Percentiles rank a stretch among this genome's conserved stretches.
phyloP scores from a whole-genome alignment of 371 early-diverging fungal species.

The Phascolomyces articulosus region DNA sequence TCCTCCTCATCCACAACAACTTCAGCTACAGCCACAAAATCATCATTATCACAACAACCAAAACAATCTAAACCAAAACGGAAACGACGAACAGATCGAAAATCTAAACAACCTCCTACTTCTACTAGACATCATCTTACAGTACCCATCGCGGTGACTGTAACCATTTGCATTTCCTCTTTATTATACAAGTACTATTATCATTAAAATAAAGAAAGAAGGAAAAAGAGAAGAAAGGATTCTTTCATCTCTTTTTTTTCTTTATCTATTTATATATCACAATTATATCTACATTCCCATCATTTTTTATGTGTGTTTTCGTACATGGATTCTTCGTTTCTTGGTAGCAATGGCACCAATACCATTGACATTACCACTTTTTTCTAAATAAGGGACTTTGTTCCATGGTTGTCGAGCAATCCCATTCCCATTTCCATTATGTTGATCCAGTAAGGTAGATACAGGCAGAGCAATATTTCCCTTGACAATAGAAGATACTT shows the following conservation, averaged over 20 bases:
- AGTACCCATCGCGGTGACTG: no score
- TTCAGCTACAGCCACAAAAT: not conserved
- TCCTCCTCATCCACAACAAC: not conserved
- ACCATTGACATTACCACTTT: slow-evolving; percentile 30
- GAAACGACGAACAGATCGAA: no score
- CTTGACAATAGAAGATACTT: slow-evolving; percentile 66
- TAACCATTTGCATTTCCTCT: not conserved
- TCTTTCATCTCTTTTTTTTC: not conserved
- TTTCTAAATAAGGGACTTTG: slow-evolving; percentile 51
- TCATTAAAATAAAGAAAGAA: no score
- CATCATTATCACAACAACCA: no score
- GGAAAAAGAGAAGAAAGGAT: no score
- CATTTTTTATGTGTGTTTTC: slow-evolving; percentile 6
- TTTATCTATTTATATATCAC: no score
- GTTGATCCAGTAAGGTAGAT: slow-evolving; percentile 44
- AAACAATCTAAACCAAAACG: no score
- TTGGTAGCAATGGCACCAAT: slow-evolving; percentile 37
- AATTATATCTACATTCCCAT: no score
- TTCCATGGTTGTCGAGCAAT: slow-evolving; percentile 56
- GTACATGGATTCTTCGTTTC: slow-evolving; percentile 40
- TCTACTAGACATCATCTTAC: no score
- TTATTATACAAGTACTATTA: no score
- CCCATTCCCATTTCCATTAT: slow-evolving; percentile 36
- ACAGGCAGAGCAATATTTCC: slow-evolving; percentile 59
- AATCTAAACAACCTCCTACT: no score